phyloP scores from a whole-genome alignment of 805 yeast species.

The Kazachstania psychrophila region DNA sequence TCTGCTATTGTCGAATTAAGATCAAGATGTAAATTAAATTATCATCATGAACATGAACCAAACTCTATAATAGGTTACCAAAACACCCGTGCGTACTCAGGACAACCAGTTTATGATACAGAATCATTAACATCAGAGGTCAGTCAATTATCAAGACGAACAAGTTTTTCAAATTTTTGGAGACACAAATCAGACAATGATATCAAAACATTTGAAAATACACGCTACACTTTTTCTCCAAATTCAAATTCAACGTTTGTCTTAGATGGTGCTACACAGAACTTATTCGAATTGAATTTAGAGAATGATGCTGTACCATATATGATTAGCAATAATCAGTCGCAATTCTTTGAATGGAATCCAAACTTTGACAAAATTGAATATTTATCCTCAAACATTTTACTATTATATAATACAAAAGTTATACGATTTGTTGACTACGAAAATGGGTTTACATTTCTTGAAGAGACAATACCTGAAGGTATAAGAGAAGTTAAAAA shows the following conservation, averaged over 20 bases:
- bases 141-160: slow-evolving; percentile 11
- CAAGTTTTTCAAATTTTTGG: slow-evolving; percentile 18
- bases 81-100: background rate
- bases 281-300: slow-evolving; percentile 9
- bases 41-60: too few species aligned
- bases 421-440: slow-evolving; percentile 20
- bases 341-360: slow-evolving; percentile 18
- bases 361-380: slow-evolving; percentile 11
- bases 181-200: slow-evolving; percentile 4
- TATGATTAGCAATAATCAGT: slow-evolving; percentile 11
- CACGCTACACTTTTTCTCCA: slow-evolving; percentile 12
- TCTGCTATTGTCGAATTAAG: slow-evolving; percentile 14
- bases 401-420: slow-evolving; percentile 14
- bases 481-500: slow-evolving; percentile 17
- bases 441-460: slow-evolving; percentile 21
- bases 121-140: slow-evolving; percentile 7
- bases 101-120: slow-evolving; percentile 4
- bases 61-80: background rate
- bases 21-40: background rate
- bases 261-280: slow-evolving; percentile 17
- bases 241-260: background rate
- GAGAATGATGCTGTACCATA: slow-evolving; percentile 4
- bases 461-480: slow-evolving; percentile 14
- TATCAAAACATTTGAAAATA: background rate
- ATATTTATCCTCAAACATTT: slow-evolving; percentile 14